Percentiles rank a stretch among this genome's conserved stretches.
These are phyloP conservation scores for Colletotrichum sp. DNA, from an alignment of 2,329 filamentous ascomycete species.

Conservation along the genomic window DNA sequence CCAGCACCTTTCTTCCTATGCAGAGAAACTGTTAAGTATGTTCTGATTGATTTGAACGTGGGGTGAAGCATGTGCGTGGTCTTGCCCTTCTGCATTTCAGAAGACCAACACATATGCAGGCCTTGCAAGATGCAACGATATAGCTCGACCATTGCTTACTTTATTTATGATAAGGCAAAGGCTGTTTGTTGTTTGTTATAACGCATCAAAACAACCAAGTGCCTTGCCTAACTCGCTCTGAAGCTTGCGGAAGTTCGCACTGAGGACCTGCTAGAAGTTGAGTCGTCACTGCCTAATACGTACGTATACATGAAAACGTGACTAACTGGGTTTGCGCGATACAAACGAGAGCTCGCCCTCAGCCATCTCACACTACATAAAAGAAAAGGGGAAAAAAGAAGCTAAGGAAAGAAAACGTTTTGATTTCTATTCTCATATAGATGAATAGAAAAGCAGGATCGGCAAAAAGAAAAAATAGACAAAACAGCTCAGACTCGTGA, in stretches of 20 bases:
- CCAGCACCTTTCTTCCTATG: background rate
- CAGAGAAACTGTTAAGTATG: background rate
- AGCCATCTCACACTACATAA: background rate
- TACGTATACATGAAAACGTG: background rate
- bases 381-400: background rate
- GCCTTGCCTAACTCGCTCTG: background rate
- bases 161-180: background rate
- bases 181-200: background rate
- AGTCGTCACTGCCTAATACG: background rate
- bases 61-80: background rate
- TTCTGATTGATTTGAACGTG: background rate
- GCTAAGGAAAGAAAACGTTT: fast-evolving
- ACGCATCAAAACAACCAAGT: background rate
- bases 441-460: fast-evolving
- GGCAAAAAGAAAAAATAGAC: background rate
- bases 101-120: too few species aligned
- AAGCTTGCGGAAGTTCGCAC: fast-evolving
- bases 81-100: background rate
- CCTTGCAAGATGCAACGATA: too few species aligned
- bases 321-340: background rate
- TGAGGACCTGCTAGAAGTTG: background rate
- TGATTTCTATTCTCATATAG: background rate
- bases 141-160: too few species aligned
- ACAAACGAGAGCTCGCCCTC: background rate
- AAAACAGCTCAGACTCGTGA: background rate